Evolutionary conservation across 202 grass and related monocot genomes (phyloP), one percentile per base, ranked within the genome.

Genomic region (Zoysia matrella): DNA sequence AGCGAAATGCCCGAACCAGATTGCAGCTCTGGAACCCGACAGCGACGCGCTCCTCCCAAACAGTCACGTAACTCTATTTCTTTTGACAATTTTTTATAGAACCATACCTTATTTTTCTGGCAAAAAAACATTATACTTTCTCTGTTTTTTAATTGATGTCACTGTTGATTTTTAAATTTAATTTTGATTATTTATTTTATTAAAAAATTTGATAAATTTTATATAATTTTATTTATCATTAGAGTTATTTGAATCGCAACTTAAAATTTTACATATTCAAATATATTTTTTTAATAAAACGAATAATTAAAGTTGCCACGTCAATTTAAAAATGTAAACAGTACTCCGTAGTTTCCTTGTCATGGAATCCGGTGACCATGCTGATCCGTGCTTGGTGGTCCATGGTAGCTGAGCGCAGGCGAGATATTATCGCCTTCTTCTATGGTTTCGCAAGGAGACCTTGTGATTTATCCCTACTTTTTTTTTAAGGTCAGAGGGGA

Each of bases 1-100:
- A 54, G 48, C 71, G 76, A 71, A 42, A 72, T 66, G 72, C 78
- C 72, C 52, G 77, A 82, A 85, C 87, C 87, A 89, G 87, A 81
- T 89, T 61, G 47, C 77, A 46, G 82, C 87, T 85, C 22, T 36
- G 60, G 22, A 36, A 56, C 22, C 30, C 51, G 43, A 71, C 13
- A 66, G 73, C 1, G 71, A 89, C 73, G 8, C 65, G 41, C 42
- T 41, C 55, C 41, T 11, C 14, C 30, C 70, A 64, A 1, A 80
- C 13, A 80, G 65, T 71, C 75, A 49, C 47, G 67, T 48, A 5
- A 43, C 66, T n/a, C 5, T 1, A 5, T 57, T 57, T 16, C 14
- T 57, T 57, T 57, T 57, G 5, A 30, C 22, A 30, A 30, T 30
- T 30, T 30, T 30, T 30, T 30, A 30, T 30, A 30, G 22, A 30